Base-by-base conservation (phyloP, 176 grass and related monocot species). In the Thinopyrum elongatum region DNA sequence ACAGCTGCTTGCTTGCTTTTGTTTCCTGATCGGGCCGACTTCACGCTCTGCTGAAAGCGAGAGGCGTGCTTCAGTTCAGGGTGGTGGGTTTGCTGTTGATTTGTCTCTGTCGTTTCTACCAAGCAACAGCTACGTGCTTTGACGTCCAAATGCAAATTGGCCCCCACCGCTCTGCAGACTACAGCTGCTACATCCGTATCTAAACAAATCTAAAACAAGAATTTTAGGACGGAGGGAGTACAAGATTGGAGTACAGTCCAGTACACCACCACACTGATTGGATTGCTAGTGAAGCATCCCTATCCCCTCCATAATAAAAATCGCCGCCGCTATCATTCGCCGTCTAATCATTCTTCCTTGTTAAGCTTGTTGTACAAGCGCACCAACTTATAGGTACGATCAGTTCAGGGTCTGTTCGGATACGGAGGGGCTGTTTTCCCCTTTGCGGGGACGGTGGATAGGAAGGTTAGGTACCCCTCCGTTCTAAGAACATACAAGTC, bases 111-210 rank as follows among this genome's bases (percentile, higher is more conserved):
- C 89, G 84, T 71, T 19, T 77, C 23, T 46, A 26, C 22, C 21
- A 78, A 85, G 81, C 77, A 81, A 77, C 82, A 85, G 77, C 76
- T 85, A 88, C 70, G 44, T 30, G 25, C 70, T 47, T 70, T 91
- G 78, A 83, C 79, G 61, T 29, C 34, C 28, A 30, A 21, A 22
- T 7, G 8, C 39, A 22, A 21, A 5, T 80, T 76, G 67, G 74
- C 83, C 76, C 23, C 46, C n/a, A 61, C 73, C 46, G 6, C 0
- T 0, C 49, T 19, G 49, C 16, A 51, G 29, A 16, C 44, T 6
- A 16, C 73, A 55, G 49, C 73, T 31, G 27, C 46, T 31, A 55
- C 79, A 76, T 14, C 13, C 19, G n/a, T n/a, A n/a, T n/a, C n/a
- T n/a, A n/a, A n/a, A n/a, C n/a, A n/a, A n/a, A n/a, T n/a, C n/a